A percentile compares a stretch with the other conserved stretches of the same genome.
phyloP scores from a whole-genome alignment of 1,139 yeast genomes.

The Candida sp. region DNA sequence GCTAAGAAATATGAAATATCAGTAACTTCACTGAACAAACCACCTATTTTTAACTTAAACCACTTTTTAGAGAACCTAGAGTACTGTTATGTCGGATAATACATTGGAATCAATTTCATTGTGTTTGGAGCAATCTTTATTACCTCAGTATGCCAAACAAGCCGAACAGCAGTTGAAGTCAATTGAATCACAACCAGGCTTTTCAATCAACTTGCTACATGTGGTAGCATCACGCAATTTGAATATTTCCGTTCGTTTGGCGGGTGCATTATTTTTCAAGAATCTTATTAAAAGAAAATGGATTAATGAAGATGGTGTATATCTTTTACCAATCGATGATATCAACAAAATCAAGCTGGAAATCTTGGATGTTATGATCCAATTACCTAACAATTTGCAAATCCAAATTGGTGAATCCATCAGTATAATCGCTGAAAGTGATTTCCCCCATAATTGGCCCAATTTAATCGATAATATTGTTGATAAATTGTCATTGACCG shows the following conservation, averaged over 20 bases:
- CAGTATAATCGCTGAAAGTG: constrained; percentile 90
- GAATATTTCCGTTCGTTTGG: constrained; percentile 62
- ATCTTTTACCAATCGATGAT: constrained; percentile 60
- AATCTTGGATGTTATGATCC: constrained; percentile 79
- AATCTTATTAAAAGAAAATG: constrained; percentile 82
- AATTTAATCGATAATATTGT: constrained; percentile 76
- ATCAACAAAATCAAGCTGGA: constrained; percentile 68
- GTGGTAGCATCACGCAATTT: constrained; percentile 66
- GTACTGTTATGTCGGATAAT: constrained; percentile 28
- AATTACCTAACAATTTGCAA: constrained; percentile 72
- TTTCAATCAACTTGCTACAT: constrained; percentile 71
- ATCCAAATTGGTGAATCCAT: constrained; percentile 93
- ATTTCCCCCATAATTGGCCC: constrained; percentile 91
- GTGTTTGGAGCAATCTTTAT: constrained; percentile 47
- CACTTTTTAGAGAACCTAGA: neutral
- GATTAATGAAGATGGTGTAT: constrained; percentile 83
- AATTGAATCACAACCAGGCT: constrained; percentile 67
- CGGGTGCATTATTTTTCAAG: constrained; percentile 89
- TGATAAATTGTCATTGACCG: constrained; percentile 54
- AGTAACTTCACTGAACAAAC: too few relatives aligned
- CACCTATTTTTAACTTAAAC: too few relatives aligned
- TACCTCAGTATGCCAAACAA: constrained; percentile 51
- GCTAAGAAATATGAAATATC: too few relatives aligned
- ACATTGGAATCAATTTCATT: constrained; percentile 41
- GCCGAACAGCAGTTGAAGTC: constrained; percentile 60